Conservation (phyloP, 163 green algal species). For the Trebouxiophyceae sp. region DNA sequence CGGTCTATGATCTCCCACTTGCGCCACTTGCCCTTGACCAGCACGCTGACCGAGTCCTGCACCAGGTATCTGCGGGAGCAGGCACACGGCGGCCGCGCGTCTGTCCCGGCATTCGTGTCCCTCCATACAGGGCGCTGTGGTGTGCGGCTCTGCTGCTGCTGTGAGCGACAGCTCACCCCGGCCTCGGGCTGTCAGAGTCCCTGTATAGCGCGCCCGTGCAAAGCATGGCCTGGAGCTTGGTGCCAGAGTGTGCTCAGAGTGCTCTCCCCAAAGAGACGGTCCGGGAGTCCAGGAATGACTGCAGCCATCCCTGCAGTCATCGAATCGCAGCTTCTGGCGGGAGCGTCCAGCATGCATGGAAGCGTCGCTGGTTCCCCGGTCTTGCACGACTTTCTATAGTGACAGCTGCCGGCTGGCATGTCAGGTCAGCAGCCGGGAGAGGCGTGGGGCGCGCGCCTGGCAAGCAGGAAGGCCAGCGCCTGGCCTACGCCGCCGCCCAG, state of each 20-base stretch:
- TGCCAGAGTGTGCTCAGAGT: too few species aligned
- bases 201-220: neutral
- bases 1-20: constrained; percentile 25
- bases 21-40: constrained; percentile 15
- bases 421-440: neutral
- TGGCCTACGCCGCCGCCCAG: constrained; percentile 21
- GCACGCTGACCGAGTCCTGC: constrained; percentile 8
- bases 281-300: neutral
- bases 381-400: too few species aligned
- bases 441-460: constrained; percentile 3
- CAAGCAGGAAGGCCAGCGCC: constrained; percentile 22
- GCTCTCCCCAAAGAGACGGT: too few species aligned
- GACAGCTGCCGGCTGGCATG: neutral
- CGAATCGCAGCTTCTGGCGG: too few species aligned
- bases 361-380: too few species aligned
- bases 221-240: too few species aligned
- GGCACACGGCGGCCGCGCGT: too few species aligned
- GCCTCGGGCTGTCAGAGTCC: neutral
- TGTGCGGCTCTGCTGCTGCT: too few species aligned
- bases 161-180: neutral
- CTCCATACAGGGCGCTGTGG: too few species aligned
- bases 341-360: too few species aligned
- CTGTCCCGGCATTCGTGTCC: too few species aligned
- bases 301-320: too few species aligned
- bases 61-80: constrained; percentile 24